Percentiles rank a stretch among this genome's conserved stretches.
Evolutionary conservation across 2,329 filamentous ascomycete genomes (phyloP).

Genomic region (Mollisia scopiformis): DNA sequence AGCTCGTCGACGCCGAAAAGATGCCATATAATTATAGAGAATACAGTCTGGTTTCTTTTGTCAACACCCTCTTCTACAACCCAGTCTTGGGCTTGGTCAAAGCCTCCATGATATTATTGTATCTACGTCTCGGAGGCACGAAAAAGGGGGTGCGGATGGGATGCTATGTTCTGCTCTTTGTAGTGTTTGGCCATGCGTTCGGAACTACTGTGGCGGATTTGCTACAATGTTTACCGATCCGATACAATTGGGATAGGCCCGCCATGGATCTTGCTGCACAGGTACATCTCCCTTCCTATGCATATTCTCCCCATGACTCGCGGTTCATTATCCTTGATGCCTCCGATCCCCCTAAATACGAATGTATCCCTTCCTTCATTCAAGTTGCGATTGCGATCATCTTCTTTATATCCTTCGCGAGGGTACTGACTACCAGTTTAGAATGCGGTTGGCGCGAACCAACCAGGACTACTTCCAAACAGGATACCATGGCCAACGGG

Average conservation of each 20-base stretch:
- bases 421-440: no score
- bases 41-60: background rate
- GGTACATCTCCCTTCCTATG: no score
- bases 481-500: slow-evolving; percentile 11
- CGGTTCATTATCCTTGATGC: no score
- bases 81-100: slow-evolving; percentile 50
- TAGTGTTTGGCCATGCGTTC: slow-evolving; percentile 2
- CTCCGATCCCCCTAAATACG: no score
- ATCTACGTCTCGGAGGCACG: slow-evolving; percentile 44
- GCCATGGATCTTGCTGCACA: slow-evolving; percentile 9
- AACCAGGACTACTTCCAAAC: slow-evolving; percentile 10
- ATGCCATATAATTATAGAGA: slow-evolving; percentile 30
- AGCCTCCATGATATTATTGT: slow-evolving; percentile 47
- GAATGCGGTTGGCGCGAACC: slow-evolving; percentile 15
- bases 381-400: no score
- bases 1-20: slow-evolving; percentile 13
- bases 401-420: no score
- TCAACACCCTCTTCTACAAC: slow-evolving; percentile 47
- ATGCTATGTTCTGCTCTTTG: slow-evolving; percentile 7
- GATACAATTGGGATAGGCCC: slow-evolving; percentile 11
- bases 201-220: slow-evolving; percentile 1
- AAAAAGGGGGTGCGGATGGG: slow-evolving; percentile 13
- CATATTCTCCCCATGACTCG: no score
- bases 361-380: no score
- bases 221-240: slow-evolving; percentile 9